A percentile compares a stretch with the other conserved stretches of the same genome.
Conservation (phyloP, 495 filamentous ascomycete genomes). For the Eremomyces bilateralis region DNA sequence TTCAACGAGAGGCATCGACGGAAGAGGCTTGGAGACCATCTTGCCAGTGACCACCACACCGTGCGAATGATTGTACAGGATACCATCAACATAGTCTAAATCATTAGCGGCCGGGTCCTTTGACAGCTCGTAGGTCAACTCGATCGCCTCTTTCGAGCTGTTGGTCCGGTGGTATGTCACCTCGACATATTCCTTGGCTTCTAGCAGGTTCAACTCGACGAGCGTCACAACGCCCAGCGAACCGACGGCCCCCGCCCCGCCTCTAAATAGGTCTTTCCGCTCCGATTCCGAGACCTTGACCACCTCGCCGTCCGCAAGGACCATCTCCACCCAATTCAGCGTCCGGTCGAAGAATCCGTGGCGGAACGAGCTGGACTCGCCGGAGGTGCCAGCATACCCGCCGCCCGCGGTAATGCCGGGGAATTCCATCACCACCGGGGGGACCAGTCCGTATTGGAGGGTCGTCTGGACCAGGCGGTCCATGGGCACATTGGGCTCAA, state of each 20-base stretch:
- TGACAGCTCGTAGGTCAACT: constrained; percentile 20
- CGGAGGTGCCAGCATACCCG: constrained; percentile 37
- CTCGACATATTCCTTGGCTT: constrained; percentile 32
- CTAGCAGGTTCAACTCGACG: constrained; percentile 30
- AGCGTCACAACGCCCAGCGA: constrained; percentile 33
- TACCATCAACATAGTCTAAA: constrained; percentile 20
- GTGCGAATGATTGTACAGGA: constrained; percentile 26
- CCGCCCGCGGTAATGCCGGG: constrained; percentile 44
- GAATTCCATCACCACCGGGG: constrained; percentile 39
- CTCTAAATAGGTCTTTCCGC: constrained; percentile 29
- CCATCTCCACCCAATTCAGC: constrained; percentile 34
- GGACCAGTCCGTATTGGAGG: constrained; percentile 29
- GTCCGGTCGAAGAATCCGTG: constrained; percentile 37
- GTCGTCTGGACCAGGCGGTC: constrained; percentile 33
- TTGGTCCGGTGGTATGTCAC: constrained; percentile 28
- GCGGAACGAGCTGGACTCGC: constrained; percentile 34
- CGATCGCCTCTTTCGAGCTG: constrained; percentile 12
- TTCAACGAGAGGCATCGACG: constrained; percentile 3
- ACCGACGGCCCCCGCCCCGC: constrained; percentile 33
- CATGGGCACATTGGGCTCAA: constrained; percentile 48
- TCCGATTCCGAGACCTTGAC: constrained; percentile 19
- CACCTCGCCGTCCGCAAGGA: constrained; percentile 32
- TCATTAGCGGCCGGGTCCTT: constrained; percentile 12
- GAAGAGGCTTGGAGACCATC: constrained; percentile 17
- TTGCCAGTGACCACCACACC: constrained; percentile 31